Base-by-base conservation (phyloP, 2,329 filamentous ascomycete species). In the Sporothrix dimorphospora region DNA sequence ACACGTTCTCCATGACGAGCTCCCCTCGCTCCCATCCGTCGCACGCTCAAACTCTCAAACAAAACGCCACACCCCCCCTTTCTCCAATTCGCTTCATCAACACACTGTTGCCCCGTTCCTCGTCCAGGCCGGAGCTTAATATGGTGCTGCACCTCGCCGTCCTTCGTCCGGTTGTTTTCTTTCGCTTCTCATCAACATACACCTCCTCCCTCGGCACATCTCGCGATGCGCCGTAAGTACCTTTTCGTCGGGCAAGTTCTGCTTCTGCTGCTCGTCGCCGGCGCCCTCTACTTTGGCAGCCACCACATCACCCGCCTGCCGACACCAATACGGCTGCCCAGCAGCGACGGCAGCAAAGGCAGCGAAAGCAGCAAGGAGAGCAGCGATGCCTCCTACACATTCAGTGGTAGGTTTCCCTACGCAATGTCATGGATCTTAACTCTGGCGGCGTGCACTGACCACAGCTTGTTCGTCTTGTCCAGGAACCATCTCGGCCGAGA, bases 251-350 rank as follows among this genome's bases (percentile, higher is more conserved):
- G 57, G 49, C 74, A 75, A 9, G 45, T 72, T 9, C 19, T 72
- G 16, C 61, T 74, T 24, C 47, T 76, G 42, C n/a, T 75, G 9
- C 45, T 76, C 12, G 24, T 75, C 12, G 49, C 34, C 3, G 12
- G 71, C 16, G 70, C 65, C 11, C 69, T 76, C 34, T 76, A 76
- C 61, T 34, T 70, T n/a, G 55, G 71, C 21, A 71, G 70, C 3
- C 66, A 72, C 12, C 72, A 66, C 45, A 59, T 76, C 3, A 38
- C 65, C 0, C 71, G 42, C 1, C 45, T 74, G 1, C 40, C 68
- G 6, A 47, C 27, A n/a, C 49, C 66, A 5, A 38, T 70, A 34
- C 21, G 49, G 57, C 16, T n/a, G 4, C 7, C 55, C 38, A 11
- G 19, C 34, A n/a, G 9, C 16, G n/a, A 45, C 40, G 16, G 5